phyloP scores from a whole-genome alignment of 1,284 basidiomycete species.

The Apiotrichum domesticum region DNA sequence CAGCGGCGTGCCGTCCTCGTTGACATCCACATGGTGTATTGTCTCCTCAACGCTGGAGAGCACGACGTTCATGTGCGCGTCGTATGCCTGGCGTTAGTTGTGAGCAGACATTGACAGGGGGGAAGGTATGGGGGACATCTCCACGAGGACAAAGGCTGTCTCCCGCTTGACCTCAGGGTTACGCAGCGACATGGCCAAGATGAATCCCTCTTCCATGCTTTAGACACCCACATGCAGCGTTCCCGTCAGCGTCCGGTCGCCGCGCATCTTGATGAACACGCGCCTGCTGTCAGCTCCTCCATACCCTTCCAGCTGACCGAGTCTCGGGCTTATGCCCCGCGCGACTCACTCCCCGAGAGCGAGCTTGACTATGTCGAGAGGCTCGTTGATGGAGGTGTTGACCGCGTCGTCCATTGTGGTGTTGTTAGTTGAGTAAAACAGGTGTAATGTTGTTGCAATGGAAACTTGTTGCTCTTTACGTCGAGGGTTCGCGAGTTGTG shows the following conservation, averaged over 20 bases:
- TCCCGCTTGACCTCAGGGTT: no score
- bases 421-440: no score
- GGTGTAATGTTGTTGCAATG: no score
- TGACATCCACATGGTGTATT: conserved; percentile 79
- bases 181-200: no score
- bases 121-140: no score
- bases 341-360: conserved; percentile 88
- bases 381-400: conserved; percentile 72
- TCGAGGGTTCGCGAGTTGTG: no score
- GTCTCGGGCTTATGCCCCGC: no score
- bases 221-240: conserved; percentile 72
- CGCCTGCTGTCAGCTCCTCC: conserved; percentile 26
- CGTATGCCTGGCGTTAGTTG: conserved; percentile 68
- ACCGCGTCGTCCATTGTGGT: conserved; percentile 53
- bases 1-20: conserved; percentile 48
- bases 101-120: no score
- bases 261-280: conserved; percentile 69
- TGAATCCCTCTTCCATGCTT: no score
- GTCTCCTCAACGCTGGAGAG: conserved; percentile 96
- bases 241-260: conserved; percentile 87
- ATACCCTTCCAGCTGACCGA: no score
- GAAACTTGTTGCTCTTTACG: no score
- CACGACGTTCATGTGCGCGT: conserved; percentile 99
- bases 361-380: conserved; percentile 95
- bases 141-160: no score